phyloP scores from a whole-genome alignment of 2,329 filamentous ascomycete genomes.

The Zymoseptoria passerinii region DNA sequence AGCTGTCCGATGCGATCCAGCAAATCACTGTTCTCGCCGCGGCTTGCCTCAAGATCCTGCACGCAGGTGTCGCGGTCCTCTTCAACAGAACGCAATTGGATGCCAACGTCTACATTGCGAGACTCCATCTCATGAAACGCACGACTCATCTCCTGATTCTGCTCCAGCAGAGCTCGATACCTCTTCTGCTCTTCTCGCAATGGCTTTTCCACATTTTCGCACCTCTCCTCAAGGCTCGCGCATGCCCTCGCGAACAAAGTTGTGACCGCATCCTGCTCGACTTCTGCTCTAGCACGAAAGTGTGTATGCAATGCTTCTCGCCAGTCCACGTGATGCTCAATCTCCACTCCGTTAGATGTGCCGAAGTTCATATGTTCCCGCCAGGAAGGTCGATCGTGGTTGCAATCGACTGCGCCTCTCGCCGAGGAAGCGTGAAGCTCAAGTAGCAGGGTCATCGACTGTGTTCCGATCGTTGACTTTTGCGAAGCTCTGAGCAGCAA shows the following conservation, averaged over 20 bases:
- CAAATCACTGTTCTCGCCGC: constrained; percentile 35
- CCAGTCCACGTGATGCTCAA: constrained; percentile 36
- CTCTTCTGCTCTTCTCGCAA: constrained; percentile 39
- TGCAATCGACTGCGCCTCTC: constrained; percentile 11
- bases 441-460: constrained; percentile 13
- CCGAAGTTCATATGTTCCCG: constrained; percentile 6
- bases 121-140: constrained; percentile 33
- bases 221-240: constrained; percentile 48
- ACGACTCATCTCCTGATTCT: constrained; percentile 30
- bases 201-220: constrained; percentile 47
- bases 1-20: constrained; percentile 35
- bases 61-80: constrained; percentile 34
- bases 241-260: constrained; percentile 46
- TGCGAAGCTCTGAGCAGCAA: constrained; percentile 14
- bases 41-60: constrained; percentile 32
- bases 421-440: constrained; percentile 14
- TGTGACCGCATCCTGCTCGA: constrained; percentile 41
- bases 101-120: constrained; percentile 30
- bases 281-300: constrained; percentile 36
- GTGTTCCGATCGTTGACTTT: constrained; percentile 5
- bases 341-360: not conserved
- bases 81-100: constrained; percentile 33
- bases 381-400: constrained; percentile 9
- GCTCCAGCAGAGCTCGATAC: constrained; percentile 27
- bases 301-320: constrained; percentile 37